Conservation (phyloP, 2,329 filamentous ascomycete species). For the Helicocarpus griseus region DNA sequence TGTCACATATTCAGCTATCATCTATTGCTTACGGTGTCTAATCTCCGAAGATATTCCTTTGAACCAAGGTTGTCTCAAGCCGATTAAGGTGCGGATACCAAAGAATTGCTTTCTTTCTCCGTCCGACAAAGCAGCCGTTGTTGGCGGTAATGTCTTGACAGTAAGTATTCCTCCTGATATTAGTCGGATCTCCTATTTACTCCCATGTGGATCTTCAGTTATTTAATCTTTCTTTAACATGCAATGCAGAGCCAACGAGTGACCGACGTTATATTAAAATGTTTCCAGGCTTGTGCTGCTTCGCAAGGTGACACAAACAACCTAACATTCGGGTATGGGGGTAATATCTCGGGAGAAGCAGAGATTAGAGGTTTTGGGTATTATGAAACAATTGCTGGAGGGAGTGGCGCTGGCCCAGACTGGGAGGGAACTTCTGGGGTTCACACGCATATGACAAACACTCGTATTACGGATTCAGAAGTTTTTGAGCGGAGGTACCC, state of each 20-base stretch:
- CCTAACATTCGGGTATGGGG: constrained; percentile 66
- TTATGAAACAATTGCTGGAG: constrained; percentile 75
- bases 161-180: constrained; percentile 15
- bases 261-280: constrained; percentile 67
- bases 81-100: constrained; percentile 62
- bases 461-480: constrained; percentile 70
- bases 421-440: constrained; percentile 69
- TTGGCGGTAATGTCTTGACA: constrained; percentile 71
- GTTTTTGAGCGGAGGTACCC: constrained; percentile 70
- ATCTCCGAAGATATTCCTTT: constrained; percentile 70
- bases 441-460: constrained; percentile 84
- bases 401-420: constrained; percentile 59
- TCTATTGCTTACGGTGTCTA: constrained; percentile 67
- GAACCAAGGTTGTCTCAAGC: constrained; percentile 70
- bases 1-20: constrained; percentile 69
- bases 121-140: constrained; percentile 62
- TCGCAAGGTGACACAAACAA: constrained; percentile 71
- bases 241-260: constrained; percentile 53
- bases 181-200: background rate
- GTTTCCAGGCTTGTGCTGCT: constrained; percentile 66
- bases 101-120: constrained; percentile 62
- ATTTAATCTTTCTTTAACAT: background rate
- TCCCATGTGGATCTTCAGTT: background rate
- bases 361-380: constrained; percentile 60
- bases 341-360: constrained; percentile 48